A percentile compares a stretch with the other conserved stretches of the same genome.
These are phyloP conservation scores for Apiospora hydei DNA, from an alignment of 2,329 filamentous ascomycete species.

Conservation along the genomic window DNA sequence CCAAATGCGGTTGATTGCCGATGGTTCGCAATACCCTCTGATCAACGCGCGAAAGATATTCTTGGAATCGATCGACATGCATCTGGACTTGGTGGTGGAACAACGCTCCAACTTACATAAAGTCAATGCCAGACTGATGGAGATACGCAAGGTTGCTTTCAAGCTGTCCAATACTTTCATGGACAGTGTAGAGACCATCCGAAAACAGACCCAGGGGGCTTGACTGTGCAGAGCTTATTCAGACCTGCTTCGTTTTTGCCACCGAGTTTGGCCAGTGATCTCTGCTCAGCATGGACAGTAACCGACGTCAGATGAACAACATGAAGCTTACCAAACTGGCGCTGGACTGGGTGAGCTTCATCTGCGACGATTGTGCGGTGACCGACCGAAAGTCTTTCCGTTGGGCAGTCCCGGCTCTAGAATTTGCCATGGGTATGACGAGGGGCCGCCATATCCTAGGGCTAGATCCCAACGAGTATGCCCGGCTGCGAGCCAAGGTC, in stretches of 20 bases:
- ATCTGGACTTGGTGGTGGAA: constrained; percentile 89
- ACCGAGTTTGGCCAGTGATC: constrained; percentile 98
- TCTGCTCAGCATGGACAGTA: constrained; percentile 93
- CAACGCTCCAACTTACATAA: constrained; percentile 92
- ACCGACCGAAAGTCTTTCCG: constrained; percentile 95
- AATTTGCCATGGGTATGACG: constrained; percentile 98
- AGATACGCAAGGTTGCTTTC: constrained; percentile 94
- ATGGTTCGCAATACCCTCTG: constrained; percentile 81
- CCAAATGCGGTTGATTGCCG: constrained; percentile 85
- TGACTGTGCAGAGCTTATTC: constrained; percentile 93
- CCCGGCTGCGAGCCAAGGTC: constrained; percentile 82
- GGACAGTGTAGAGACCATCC: constrained; percentile 95
- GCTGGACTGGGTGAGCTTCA: constrained; percentile 96
- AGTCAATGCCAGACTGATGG: constrained; percentile 88
- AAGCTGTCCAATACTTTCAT: constrained; percentile 98
- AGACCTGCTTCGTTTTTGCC: constrained; percentile 98
- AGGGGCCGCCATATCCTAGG: constrained; percentile 91
- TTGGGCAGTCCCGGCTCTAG: constrained; percentile 93
- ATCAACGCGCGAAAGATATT: constrained; percentile 82
- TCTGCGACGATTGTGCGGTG: constrained; percentile 94
- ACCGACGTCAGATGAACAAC: constrained; percentile 95
- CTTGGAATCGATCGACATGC: constrained; percentile 78
- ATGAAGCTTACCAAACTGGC: constrained; percentile 92
- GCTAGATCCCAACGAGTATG: constrained; percentile 87
- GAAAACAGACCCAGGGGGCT: constrained; percentile 83